These are phyloP conservation scores for Saccharomycopsis capsularis DNA, from an alignment of 805 yeast genomes.

Conservation along the genomic window DNA sequence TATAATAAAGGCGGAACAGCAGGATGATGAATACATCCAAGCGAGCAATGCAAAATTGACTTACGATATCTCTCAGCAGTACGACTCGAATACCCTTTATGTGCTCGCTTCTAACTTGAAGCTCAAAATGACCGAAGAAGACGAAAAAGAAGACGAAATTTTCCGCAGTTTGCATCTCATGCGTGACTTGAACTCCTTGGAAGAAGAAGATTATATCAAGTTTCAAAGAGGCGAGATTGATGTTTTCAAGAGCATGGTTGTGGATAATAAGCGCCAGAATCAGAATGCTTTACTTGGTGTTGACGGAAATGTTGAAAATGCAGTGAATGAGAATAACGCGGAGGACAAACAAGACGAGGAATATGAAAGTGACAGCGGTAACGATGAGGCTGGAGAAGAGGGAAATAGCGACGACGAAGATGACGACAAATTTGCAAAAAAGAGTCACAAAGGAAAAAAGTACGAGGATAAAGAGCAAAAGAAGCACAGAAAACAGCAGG, in stretches of 20 bases:
- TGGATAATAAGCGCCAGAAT: constrained; percentile 30
- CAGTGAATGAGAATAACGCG: constrained; percentile 28
- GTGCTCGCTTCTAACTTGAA: constrained; percentile 46
- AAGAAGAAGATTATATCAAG: constrained; percentile 83
- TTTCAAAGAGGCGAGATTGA: constrained; percentile 75
- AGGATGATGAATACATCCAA: constrained; percentile 31
- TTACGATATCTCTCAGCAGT: constrained; percentile 17
- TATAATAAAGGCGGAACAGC: too few relatives aligned
- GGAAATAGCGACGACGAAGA: constrained; percentile 31
- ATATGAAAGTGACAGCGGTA: constrained; percentile 30
- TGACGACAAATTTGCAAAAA: constrained; percentile 36
- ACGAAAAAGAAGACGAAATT: constrained; percentile 72
- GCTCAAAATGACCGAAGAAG: constrained; percentile 44
- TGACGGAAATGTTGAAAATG: constrained; percentile 29
- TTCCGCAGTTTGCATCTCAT: constrained; percentile 77
- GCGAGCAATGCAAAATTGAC: constrained; percentile 23
- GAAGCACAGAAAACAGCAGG: constrained; percentile 63
- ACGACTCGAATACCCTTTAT: constrained; percentile 37
- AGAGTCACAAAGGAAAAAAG: constrained; percentile 60
- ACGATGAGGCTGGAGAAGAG: constrained; percentile 29
- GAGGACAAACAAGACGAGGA: constrained; percentile 28
- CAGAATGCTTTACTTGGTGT: constrained; percentile 30
- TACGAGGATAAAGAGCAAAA: constrained; percentile 73
- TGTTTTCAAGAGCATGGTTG: constrained; percentile 60
- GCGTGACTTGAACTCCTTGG: constrained; percentile 71